phyloP scores from a whole-genome alignment of 805 yeast species.

The Jamesozyma rosinii region DNA sequence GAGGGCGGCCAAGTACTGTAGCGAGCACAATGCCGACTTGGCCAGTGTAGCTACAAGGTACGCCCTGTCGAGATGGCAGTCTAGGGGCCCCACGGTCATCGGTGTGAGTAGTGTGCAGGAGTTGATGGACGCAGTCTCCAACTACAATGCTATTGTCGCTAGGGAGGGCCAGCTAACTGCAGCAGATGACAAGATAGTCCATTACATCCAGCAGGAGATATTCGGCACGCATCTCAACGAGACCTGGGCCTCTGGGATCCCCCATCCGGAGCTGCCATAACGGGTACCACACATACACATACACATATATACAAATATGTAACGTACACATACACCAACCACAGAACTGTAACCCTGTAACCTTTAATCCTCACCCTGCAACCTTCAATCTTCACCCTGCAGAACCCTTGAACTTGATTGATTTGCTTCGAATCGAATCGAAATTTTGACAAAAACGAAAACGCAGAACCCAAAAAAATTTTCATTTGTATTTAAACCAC shows the following conservation, averaged over 20 bases:
- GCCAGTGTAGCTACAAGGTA: constrained; percentile 77
- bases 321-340: too few species aligned
- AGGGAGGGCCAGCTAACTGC: constrained; percentile 27
- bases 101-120: constrained; percentile 67
- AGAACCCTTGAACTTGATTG: too few species aligned
- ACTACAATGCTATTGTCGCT: constrained; percentile 40
- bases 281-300: too few species aligned
- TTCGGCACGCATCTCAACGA: constrained; percentile 52
- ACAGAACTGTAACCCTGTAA: too few species aligned
- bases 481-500: too few species aligned
- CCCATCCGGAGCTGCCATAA: neutral
- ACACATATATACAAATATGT: too few species aligned
- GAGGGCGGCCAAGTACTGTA: constrained; percentile 39
- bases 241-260: constrained; percentile 46
- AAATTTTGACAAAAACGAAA: too few species aligned
- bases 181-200: constrained; percentile 38
- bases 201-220: constrained; percentile 34
- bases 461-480: too few species aligned
- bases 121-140: constrained; percentile 50
- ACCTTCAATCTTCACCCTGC: too few species aligned
- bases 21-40: constrained; percentile 45
- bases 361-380: too few species aligned
- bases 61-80: constrained; percentile 54
- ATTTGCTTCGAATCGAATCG: too few species aligned
- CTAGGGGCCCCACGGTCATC: constrained; percentile 55